Conservation (phyloP, 176 grass and related monocot genomes). For the Dactylis glomerata region DNA sequence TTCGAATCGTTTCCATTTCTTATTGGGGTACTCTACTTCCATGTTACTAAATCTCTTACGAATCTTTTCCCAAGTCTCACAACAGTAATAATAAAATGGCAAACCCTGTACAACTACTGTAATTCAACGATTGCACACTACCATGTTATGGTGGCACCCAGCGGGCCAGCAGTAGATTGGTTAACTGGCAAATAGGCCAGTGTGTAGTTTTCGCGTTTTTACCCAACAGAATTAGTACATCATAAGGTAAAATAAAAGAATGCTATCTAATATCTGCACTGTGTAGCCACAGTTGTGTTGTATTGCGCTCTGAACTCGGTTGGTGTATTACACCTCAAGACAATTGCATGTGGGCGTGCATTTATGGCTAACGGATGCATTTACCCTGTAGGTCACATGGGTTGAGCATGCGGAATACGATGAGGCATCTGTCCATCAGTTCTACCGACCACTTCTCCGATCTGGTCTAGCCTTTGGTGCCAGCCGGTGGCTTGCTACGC, state of each 20-base stretch:
- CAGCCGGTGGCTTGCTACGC: constrained; percentile 74
- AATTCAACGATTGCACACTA: background rate
- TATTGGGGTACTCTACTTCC: background rate
- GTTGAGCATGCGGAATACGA: constrained; percentile 94
- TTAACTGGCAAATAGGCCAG: background rate
- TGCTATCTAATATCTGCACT: constrained; percentile 9
- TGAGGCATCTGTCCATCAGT: constrained; percentile 64
- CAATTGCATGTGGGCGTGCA: constrained; percentile 60
- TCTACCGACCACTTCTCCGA: constrained; percentile 64
- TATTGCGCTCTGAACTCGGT: constrained; percentile 30
- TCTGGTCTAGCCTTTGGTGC: constrained; percentile 78
- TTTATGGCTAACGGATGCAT: constrained; percentile 83
- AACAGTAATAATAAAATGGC: background rate
- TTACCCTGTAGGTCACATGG: constrained; percentile 90
- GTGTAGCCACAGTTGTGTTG: constrained; percentile 25
- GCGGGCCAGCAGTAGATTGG: background rate
- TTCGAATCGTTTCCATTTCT: background rate
- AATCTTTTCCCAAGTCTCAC: background rate
- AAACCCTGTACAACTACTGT: background rate
- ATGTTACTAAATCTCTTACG: constrained; percentile 10
- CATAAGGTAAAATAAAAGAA: constrained; percentile 13
- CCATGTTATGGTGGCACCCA: background rate
- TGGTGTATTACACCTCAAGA: constrained; percentile 33
- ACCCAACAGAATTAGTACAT: background rate
- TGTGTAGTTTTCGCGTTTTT: constrained; percentile 8